Conservation (phyloP, 2,329 filamentous ascomycete species). For the Microdochium bolleyi region DNA sequence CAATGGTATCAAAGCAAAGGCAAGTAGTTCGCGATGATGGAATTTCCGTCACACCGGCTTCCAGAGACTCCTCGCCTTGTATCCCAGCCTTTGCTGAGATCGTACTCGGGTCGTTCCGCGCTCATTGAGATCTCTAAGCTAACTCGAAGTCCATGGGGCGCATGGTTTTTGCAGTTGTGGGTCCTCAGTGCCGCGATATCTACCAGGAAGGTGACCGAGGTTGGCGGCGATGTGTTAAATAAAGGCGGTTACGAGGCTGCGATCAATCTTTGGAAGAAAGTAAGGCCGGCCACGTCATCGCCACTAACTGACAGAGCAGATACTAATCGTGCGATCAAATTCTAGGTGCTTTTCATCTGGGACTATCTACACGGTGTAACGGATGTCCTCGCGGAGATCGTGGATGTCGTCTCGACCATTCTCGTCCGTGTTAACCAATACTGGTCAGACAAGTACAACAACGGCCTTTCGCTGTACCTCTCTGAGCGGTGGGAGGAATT, state of each 20-base stretch:
- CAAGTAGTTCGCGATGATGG: background rate
- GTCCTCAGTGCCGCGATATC: background rate
- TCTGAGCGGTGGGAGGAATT: background rate
- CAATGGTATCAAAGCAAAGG: background rate
- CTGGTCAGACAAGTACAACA: background rate
- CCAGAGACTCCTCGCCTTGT: background rate
- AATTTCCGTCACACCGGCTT: background rate
- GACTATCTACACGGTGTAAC: background rate
- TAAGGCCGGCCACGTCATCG: background rate
- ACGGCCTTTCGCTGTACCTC: background rate
- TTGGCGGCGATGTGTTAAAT: background rate
- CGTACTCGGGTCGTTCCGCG: background rate
- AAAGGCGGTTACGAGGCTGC: background rate
- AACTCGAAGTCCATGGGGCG: background rate
- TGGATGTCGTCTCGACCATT: background rate
- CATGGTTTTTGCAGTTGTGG: background rate
- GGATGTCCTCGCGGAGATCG: background rate
- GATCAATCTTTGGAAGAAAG: background rate
- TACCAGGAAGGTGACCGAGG: background rate
- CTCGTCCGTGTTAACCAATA: background rate
- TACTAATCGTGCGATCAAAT: background rate
- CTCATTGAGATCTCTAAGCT: background rate
- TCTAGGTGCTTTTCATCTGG: background rate
- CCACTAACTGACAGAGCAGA: background rate
- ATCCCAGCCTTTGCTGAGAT: background rate